These are phyloP conservation scores for Lagenaria siceraria DNA, from an alignment of 306 rosid genomes.

Conservation along the genomic window DNA sequence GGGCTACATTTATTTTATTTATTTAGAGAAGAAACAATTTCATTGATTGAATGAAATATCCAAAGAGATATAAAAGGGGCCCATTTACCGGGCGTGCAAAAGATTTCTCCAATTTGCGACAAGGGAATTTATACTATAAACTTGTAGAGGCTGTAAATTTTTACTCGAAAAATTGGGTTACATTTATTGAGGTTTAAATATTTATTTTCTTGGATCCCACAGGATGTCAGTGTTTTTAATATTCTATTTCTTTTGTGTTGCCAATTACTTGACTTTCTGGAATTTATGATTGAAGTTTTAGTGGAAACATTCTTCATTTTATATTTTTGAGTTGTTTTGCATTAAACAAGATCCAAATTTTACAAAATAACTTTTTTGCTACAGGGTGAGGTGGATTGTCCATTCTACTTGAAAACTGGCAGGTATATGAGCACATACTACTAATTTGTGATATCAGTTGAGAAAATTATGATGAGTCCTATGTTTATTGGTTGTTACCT, in stretches of 20 bases:
- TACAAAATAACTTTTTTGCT: conserved; percentile 17
- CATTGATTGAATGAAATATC: too few species aligned
- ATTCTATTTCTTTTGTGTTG: background rate
- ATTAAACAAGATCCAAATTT: conserved; percentile 5
- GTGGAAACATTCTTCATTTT: background rate
- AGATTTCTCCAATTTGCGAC: too few species aligned
- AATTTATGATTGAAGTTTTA: background rate
- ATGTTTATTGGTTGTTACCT: conserved; percentile 17
- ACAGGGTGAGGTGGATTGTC: conserved; percentile 95
- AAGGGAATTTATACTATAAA: too few species aligned
- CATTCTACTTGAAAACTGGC: conserved; percentile 99
- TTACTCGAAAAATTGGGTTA: background rate
- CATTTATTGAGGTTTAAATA: background rate
- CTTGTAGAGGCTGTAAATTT: too few species aligned
- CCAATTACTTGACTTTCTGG: background rate
- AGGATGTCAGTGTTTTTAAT: background rate
- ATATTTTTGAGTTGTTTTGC: background rate
- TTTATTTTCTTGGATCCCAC: background rate
- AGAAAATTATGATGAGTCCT: background rate
- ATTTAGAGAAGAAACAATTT: too few species aligned
- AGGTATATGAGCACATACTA: conserved; percentile 33
- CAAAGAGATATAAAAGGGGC: too few species aligned
- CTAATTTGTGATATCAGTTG: background rate
- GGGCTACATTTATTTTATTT: background rate
- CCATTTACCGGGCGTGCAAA: too few species aligned